These are phyloP conservation scores for Penicillium fuscoglaucum DNA, from an alignment of 2,329 filamentous ascomycete genomes.

Conservation along the genomic window DNA sequence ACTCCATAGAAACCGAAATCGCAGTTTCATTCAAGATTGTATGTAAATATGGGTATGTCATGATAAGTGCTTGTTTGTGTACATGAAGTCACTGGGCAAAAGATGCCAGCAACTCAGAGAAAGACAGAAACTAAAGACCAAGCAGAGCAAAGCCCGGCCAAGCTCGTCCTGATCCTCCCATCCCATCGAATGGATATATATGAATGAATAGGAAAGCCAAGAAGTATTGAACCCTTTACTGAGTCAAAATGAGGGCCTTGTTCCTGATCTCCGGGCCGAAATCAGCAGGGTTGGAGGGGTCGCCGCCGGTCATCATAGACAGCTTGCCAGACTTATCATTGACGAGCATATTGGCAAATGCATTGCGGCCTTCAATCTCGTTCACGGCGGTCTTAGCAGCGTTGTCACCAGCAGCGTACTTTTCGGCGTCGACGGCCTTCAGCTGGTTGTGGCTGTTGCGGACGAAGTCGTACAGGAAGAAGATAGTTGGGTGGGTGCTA, in stretches of 20 bases:
- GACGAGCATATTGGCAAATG: slow-evolving; percentile 29
- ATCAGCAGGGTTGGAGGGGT: slow-evolving; percentile 28
- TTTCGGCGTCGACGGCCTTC: slow-evolving; percentile 24
- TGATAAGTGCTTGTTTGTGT: not conserved
- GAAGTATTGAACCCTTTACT: not conserved
- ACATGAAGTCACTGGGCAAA: not conserved
- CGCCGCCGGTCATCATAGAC: slow-evolving; percentile 32
- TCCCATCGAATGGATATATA: not conserved
- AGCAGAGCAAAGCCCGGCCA: not conserved
- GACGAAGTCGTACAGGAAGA: slow-evolving; percentile 66
- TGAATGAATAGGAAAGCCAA: not conserved
- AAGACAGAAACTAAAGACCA: not conserved
- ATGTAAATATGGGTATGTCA: not conserved
- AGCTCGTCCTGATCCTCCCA: not conserved
- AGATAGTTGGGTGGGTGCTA: slow-evolving; percentile 30
- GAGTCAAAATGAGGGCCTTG: slow-evolving; percentile 25
- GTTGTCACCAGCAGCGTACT: slow-evolving; percentile 27
- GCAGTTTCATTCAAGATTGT: not conserved
- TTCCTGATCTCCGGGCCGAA: slow-evolving; percentile 31
- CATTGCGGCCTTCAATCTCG: slow-evolving; percentile 33
- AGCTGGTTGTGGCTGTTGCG: slow-evolving; percentile 62
- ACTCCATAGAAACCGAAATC: too few relatives aligned
- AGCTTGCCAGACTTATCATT: slow-evolving; percentile 32
- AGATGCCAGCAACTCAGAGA: not conserved
- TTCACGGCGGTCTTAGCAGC: slow-evolving; percentile 13